phyloP scores from a whole-genome alignment of 257 asterid genomes.

The Orobanche coerulescens region DNA sequence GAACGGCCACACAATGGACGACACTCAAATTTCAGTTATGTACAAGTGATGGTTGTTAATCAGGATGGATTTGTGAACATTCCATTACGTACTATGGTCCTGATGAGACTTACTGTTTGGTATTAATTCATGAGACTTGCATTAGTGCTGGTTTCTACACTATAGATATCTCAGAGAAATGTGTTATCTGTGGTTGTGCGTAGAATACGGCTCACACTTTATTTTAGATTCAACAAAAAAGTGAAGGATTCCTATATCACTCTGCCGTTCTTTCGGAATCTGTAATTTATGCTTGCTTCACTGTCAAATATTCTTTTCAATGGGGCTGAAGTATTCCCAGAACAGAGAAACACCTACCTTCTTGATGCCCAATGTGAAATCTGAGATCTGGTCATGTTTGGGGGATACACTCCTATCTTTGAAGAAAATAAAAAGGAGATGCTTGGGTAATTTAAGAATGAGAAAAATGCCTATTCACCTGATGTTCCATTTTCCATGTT shows the following conservation, averaged over 20 bases:
- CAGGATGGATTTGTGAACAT: neutral
- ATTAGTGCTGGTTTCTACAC: too few species aligned
- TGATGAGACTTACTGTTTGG: neutral
- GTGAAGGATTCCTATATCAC: neutral
- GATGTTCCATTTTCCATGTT: neutral
- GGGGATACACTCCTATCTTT: neutral
- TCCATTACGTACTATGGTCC: neutral
- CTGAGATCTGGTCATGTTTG: neutral
- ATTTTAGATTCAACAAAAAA: neutral
- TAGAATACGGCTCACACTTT: neutral
- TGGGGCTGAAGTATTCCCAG: too few species aligned
- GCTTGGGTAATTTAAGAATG: neutral
- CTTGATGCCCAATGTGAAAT: neutral
- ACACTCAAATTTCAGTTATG: too few species aligned
- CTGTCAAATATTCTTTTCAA: too few species aligned
- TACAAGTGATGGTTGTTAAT: too few species aligned
- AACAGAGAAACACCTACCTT: too few species aligned
- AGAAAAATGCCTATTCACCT: neutral
- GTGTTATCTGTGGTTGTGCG: neutral
- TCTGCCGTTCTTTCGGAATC: neutral
- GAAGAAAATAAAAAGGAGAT: neutral
- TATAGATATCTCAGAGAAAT: neutral
- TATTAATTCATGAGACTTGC: neutral
- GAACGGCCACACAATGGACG: too few species aligned
- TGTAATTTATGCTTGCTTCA: neutral